Evolutionary conservation across 345 rosid species (phyloP).

Genomic region (Laguncularia racemosa): DNA sequence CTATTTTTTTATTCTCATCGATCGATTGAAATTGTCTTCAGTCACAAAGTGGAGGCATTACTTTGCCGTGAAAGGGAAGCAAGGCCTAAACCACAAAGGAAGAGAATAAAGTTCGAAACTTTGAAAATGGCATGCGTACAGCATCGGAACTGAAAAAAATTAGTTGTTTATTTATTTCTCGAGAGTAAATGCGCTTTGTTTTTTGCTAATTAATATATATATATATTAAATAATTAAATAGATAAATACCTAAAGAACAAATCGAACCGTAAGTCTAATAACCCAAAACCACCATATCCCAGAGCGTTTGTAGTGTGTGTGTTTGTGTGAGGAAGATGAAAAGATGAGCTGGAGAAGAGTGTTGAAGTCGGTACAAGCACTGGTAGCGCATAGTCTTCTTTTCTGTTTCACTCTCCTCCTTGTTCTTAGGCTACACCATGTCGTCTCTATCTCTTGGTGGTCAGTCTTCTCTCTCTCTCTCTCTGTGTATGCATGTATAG

Average conservation of each 20-base stretch:
- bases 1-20: background rate
- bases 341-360: slow-evolving; percentile 83
- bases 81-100: background rate
- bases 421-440: slow-evolving; percentile 60
- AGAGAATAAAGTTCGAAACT: background rate
- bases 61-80: slow-evolving; percentile 19
- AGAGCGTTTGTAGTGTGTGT: background rate
- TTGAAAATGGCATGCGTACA: background rate
- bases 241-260: too few relatives aligned
- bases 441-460: slow-evolving; percentile 78
- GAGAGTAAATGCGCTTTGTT: slow-evolving; percentile 19
- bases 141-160: background rate
- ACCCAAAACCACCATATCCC: too few relatives aligned
- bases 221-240: background rate
- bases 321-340: slow-evolving; percentile 5
- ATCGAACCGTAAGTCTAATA: too few relatives aligned
- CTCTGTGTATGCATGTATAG: background rate
- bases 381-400: slow-evolving; percentile 71
- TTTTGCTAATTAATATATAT: slow-evolving; percentile 18
- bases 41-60: background rate
- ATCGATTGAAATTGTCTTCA: background rate
- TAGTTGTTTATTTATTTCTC: too few relatives aligned
- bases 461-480: slow-evolving; percentile 19
- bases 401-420: slow-evolving; percentile 64
- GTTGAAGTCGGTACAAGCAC: slow-evolving; percentile 78